Percentiles rank a stretch among this genome's conserved stretches.
Evolutionary conservation across 179 eudicot genomes (phyloP).

Genomic region (Heliamphora pulchella): DNA sequence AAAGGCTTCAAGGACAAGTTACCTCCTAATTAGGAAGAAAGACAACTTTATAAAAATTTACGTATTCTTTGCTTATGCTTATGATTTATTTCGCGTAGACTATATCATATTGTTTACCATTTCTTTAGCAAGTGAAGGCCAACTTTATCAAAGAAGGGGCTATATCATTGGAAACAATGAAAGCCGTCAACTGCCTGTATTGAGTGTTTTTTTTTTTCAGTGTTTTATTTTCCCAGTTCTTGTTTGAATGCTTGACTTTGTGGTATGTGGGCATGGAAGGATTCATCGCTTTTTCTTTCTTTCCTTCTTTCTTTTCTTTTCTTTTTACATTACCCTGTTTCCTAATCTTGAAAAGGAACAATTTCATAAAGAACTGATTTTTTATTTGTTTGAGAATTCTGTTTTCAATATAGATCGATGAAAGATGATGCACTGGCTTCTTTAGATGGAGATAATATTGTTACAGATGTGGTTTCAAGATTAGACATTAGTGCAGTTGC

Average conservation of each 20-base stretch:
- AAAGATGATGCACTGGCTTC: conserved; percentile 33
- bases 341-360: background rate
- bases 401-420: conserved; percentile 26
- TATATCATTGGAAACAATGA: background rate
- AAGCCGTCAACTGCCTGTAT: background rate
- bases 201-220: background rate
- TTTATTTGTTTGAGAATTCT: conserved; percentile 2
- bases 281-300: background rate
- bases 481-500: conserved; percentile 49
- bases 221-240: background rate
- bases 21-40: background rate
- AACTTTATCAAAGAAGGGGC: background rate
- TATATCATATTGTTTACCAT: background rate
- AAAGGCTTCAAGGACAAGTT: too few species aligned
- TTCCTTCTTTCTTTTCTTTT: too few species aligned
- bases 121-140: background rate
- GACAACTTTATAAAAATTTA: background rate
- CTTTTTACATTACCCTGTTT: background rate
- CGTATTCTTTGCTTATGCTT: background rate
- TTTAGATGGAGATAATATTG: conserved; percentile 35
- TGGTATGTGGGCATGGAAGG: too few species aligned
- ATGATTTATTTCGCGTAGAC: background rate
- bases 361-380: background rate
- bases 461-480: conserved; percentile 52
- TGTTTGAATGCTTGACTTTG: background rate